These are phyloP conservation scores for Lecanoromycetidae sp. DNA, from an alignment of 2,329 filamentous ascomycete species.

Conservation along the genomic window DNA sequence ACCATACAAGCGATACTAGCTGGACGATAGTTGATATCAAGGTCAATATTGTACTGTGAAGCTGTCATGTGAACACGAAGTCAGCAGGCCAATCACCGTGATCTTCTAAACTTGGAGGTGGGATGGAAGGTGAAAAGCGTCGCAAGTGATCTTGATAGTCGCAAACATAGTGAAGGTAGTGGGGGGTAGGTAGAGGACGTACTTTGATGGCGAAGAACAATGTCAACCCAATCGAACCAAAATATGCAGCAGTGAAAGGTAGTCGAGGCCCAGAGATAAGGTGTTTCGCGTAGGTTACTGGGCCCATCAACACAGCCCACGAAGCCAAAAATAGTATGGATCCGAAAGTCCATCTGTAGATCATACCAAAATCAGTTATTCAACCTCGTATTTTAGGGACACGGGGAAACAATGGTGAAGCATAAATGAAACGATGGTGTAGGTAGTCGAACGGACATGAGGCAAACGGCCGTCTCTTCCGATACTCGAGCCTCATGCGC, in stretches of 20 bases:
- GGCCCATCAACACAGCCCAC: conserved; percentile 92
- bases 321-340: conserved; percentile 81
- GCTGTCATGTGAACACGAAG: conserved; percentile 37
- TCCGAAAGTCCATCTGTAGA: conserved; percentile 78
- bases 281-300: conserved; percentile 68
- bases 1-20: conserved; percentile 75
- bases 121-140: neutral
- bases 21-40: conserved; percentile 74
- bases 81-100: conserved; percentile 25
- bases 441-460: conserved; percentile 12
- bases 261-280: conserved; percentile 71
- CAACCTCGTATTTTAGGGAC: conserved; percentile 11
- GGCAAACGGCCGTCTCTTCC: conserved; percentile 5
- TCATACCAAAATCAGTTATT: conserved; percentile 21
- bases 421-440: conserved; percentile 2
- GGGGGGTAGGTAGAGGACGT: conserved; percentile 35
- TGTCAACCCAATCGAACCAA: conserved; percentile 80
- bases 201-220: conserved; percentile 88
- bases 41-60: conserved; percentile 74
- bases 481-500: conserved; percentile 11
- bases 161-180: conserved; percentile 2
- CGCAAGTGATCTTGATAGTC: conserved; percentile 2
- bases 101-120: conserved; percentile 21
- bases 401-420: conserved; percentile 6
- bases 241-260: conserved; percentile 89